Evolutionary conservation across 768 basidiomycete genomes (phyloP).

Genomic region (Tylopilus intermedius): DNA sequence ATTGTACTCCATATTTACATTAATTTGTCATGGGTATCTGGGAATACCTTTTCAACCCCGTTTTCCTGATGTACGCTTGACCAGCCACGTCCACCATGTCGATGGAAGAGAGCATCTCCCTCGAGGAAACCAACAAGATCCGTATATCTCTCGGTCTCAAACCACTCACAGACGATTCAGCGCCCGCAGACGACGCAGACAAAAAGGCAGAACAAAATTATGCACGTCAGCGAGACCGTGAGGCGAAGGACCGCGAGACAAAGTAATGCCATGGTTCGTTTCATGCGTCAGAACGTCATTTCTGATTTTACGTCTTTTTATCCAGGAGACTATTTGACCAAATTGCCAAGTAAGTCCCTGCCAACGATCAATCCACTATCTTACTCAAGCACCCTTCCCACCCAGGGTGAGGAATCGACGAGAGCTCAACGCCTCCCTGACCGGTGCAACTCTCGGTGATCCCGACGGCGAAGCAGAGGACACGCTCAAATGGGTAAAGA

Average conservation of each 20-base stretch:
- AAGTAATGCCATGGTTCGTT: slow-evolving; percentile 52
- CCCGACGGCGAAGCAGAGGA: slow-evolving; percentile 74
- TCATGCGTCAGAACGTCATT: slow-evolving; percentile 2
- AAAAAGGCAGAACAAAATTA: slow-evolving; percentile 87
- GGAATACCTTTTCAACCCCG: no score
- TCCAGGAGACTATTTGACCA: slow-evolving; percentile 63
- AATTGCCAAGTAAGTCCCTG: slow-evolving; percentile 82
- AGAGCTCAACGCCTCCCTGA: slow-evolving; percentile 88
- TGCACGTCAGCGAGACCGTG: slow-evolving; percentile 61
- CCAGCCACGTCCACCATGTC: slow-evolving; percentile 38
- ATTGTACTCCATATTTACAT: no score
- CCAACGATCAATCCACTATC: neutral
- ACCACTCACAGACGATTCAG: slow-evolving; percentile 80
- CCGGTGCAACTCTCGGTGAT: slow-evolving; percentile 89
- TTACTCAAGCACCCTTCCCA: slow-evolving; percentile 42
- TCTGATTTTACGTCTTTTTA: slow-evolving; percentile 22
- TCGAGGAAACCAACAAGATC: slow-evolving; percentile 95
- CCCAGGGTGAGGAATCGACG: slow-evolving; percentile 88
- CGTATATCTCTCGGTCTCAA: slow-evolving; percentile 91
- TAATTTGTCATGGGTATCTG: no score
- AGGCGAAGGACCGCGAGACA: slow-evolving; percentile 65
- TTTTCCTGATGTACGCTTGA: neutral
- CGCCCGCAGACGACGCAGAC: slow-evolving; percentile 68
- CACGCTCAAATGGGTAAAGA: slow-evolving; percentile 86
- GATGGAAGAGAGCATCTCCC: slow-evolving; percentile 84